Evolutionary conservation across 1,284 basidiomycete species (phyloP), one percentile per base, ranked within the genome.

Genomic region (Pseudozyma thailandica): DNA sequence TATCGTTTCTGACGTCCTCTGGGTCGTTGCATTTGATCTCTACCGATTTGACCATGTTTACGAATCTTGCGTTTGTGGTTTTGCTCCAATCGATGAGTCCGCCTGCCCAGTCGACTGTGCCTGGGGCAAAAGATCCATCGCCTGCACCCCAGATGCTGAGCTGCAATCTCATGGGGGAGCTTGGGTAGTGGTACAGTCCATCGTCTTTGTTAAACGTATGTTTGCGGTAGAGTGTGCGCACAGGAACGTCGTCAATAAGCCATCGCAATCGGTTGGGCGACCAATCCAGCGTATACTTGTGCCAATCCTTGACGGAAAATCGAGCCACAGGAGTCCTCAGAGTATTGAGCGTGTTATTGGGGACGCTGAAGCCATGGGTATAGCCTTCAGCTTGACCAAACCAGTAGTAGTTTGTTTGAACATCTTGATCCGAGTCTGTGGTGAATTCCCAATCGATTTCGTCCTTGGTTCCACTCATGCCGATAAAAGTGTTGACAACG

Each of bases 381-480:
- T 56, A 72, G 21, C 69, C 69, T 26, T 72, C 70, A 0, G 59
- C 16, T 6, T 63, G 39, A 2, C 70, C 70, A 12, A 13, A 20
- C 70, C 70, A 72, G 52, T 60, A 72, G 4, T 21, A 72, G 44
- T 77, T 77, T 15, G 65, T 75, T 45, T 73, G 21, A 1, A 57
- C 56, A n/a, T 74, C 61, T 8, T 52, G 48, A 25, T 49, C 45
- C 21, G 47, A 35, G 21, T n/a, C 12, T 0, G 65, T 72, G 1
- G 66, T 74, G 37, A 56, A 75, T 33, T 77, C 75, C 58, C 58
- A 75, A 33, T 74, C 75, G 13, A 77, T 61, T 37, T 75, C 75
- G 28, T 74, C 74, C 35, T 57, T 58, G 3, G 61, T 65, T 6
- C 42, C 12, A 5, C 41, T 45, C 70, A 77, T 73, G 21, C 69